Evolutionary conservation across 2,329 filamentous ascomycete species (phyloP).

Genomic region (Polychaeton citri): DNA sequence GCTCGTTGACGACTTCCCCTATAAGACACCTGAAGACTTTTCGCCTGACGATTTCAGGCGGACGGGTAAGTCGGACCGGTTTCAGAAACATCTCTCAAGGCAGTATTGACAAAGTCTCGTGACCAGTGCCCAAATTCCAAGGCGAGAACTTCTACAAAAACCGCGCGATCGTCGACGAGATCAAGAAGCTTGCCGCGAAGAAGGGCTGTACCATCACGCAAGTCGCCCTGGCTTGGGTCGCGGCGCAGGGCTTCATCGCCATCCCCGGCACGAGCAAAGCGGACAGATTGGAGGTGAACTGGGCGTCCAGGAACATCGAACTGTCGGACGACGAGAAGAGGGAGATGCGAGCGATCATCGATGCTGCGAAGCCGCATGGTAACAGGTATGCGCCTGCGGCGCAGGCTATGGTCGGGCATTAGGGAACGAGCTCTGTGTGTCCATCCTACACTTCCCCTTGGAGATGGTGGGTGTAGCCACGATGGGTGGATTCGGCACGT

Average conservation of each 20-base stretch:
- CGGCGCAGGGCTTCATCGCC: constrained; percentile 13
- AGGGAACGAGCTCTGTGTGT: not conserved
- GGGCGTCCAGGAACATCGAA: constrained; percentile 7
- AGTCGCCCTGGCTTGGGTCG: constrained; percentile 14
- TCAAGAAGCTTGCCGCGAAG: constrained; percentile 9
- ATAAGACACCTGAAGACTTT: constrained; percentile 23
- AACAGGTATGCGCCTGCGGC: constrained; percentile 19
- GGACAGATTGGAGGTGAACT: constrained; percentile 11
- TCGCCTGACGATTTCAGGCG: constrained; percentile 17
- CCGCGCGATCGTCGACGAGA: constrained; percentile 13
- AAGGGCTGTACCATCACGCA: constrained; percentile 13
- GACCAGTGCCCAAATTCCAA: constrained; percentile 15
- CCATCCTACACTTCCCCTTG: too few relatives aligned
- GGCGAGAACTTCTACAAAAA: constrained; percentile 18
- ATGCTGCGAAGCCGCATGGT: constrained; percentile 25
- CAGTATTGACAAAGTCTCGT: too few relatives aligned
- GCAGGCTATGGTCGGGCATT: constrained; percentile 5
- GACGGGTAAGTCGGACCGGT: constrained; percentile 4
- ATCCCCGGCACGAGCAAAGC: constrained; percentile 12
- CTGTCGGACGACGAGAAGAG: constrained; percentile 25
- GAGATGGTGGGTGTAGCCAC: too few relatives aligned
- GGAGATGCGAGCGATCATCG: constrained; percentile 27
- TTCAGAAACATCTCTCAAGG: too few relatives aligned
- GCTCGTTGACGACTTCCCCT: constrained; percentile 26
- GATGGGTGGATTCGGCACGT: too few relatives aligned